Conservation (phyloP, 768 basidiomycete species). For the Kwoniella heveanensis region DNA sequence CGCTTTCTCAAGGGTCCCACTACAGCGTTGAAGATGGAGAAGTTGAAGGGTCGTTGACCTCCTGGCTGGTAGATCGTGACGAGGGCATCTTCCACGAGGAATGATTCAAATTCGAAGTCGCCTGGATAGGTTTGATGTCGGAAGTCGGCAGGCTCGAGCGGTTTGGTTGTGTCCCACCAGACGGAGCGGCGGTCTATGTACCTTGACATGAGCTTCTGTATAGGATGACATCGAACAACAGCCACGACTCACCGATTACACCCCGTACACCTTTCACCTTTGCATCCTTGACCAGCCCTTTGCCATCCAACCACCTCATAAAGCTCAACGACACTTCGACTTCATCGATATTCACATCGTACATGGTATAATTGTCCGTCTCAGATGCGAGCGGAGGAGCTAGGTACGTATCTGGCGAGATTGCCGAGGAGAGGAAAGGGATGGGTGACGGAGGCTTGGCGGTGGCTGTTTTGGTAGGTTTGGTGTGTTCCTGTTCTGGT, state of each 20-base stretch:
- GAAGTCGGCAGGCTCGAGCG: constrained; percentile 76
- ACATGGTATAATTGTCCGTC: constrained; percentile 76
- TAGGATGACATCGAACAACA: background rate
- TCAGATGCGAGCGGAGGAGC: constrained; percentile 34
- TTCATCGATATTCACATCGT: constrained; percentile 89
- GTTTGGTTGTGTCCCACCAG: constrained; percentile 79
- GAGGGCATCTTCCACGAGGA: constrained; percentile 89
- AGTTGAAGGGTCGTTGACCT: constrained; percentile 72
- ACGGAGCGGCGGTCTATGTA: constrained; percentile 79
- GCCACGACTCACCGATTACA: constrained; percentile 68
- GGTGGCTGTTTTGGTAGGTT: constrained; percentile 28
- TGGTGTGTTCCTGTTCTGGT: constrained; percentile 55
- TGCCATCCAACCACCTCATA: constrained; percentile 90
- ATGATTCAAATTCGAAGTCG: constrained; percentile 86
- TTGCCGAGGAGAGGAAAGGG: constrained; percentile 42
- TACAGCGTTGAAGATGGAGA: constrained; percentile 82
- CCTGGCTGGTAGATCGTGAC: constrained; percentile 93
- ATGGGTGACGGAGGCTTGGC: constrained; percentile 41
- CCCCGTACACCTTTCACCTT: constrained; percentile 93
- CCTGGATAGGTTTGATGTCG: constrained; percentile 73
- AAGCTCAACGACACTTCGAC: constrained; percentile 93
- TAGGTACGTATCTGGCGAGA: constrained; percentile 43
- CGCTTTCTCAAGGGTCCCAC: constrained; percentile 80
- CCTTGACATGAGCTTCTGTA: background rate
- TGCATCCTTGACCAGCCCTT: constrained; percentile 86